Evolutionary conservation across 1,284 basidiomycete species (phyloP).

Genomic region (Ceratobasidium theobromae): DNA sequence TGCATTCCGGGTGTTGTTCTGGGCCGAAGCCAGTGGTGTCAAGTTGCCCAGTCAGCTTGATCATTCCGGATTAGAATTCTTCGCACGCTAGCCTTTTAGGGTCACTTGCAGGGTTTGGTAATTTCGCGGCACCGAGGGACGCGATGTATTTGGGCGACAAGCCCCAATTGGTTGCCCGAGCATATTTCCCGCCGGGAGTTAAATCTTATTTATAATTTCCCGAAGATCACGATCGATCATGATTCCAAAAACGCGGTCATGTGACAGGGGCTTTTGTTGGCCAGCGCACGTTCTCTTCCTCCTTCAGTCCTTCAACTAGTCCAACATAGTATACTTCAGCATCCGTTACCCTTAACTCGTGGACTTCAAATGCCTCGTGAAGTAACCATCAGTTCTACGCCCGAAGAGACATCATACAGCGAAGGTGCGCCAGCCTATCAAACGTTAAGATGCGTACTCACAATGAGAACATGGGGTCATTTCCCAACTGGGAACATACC

Average conservation of each 20-base stretch:
- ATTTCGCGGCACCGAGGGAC: no score
- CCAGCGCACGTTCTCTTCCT: background rate
- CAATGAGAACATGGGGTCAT: background rate
- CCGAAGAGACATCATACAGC: background rate
- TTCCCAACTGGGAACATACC: background rate
- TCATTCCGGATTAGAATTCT: no score
- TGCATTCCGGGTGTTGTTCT: no score
- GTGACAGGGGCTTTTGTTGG: constrained; percentile 14
- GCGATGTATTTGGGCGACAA: no score
- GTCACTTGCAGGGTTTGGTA: no score
- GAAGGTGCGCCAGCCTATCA: background rate
- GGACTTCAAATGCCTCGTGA: constrained; percentile 16
- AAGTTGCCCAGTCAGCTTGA: no score
- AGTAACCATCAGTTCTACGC: background rate
- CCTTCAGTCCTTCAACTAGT: background rate
- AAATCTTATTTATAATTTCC: background rate
- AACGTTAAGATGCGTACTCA: background rate
- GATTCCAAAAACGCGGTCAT: constrained; percentile 8
- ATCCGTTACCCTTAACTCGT: background rate
- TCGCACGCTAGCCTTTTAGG: no score
- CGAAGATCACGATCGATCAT: background rate
- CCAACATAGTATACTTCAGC: background rate
- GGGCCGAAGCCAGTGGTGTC: no score
- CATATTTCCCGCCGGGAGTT: background rate
- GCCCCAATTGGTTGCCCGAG: no score